A percentile compares a stretch with the other conserved stretches of the same genome.
Evolutionary conservation across 768 basidiomycete genomes (phyloP).

Genomic region (Serendipita vermifera): DNA sequence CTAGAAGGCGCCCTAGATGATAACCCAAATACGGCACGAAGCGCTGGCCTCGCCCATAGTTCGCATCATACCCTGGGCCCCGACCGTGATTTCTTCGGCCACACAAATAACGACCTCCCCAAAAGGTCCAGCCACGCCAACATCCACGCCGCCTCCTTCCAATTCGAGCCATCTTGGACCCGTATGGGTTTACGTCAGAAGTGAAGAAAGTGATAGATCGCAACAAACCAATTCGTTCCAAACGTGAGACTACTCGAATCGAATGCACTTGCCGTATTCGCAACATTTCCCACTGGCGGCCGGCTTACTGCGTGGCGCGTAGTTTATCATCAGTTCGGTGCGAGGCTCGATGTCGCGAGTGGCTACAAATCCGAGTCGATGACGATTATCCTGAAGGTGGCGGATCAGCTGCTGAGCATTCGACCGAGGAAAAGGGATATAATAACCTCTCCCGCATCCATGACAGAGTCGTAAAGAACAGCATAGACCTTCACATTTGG

Average conservation of each 20-base stretch:
- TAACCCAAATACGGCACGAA: not conserved
- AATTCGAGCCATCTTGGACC: too few relatives aligned
- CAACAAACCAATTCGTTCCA: too few relatives aligned
- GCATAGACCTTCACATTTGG: conserved; percentile 47
- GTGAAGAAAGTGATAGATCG: too few relatives aligned
- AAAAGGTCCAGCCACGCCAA: too few relatives aligned
- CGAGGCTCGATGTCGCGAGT: conserved; percentile 33
- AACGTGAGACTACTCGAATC: not conserved
- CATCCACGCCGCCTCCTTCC: too few relatives aligned
- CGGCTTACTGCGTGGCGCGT: conserved; percentile 32
- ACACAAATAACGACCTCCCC: too few relatives aligned
- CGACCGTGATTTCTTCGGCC: too few relatives aligned
- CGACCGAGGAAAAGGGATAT: not conserved
- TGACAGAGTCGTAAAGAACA: conserved; percentile 45
- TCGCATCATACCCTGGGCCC: too few relatives aligned
- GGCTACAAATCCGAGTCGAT: conserved; percentile 50
- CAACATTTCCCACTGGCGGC: not conserved
- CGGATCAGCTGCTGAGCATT: too few relatives aligned
- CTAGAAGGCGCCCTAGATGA: not conserved
- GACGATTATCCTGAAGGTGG: conserved; percentile 28
- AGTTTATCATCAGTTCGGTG: conserved; percentile 53
- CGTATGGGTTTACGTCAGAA: too few relatives aligned
- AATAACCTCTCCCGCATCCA: conserved; percentile 26
- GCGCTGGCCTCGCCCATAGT: too few relatives aligned
- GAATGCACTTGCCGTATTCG: not conserved